Percentiles rank a stretch among this genome's conserved stretches.
These are phyloP conservation scores for Axilococcus clingmanii DNA, from an alignment of 139 green algal species.

Conservation along the genomic window DNA sequence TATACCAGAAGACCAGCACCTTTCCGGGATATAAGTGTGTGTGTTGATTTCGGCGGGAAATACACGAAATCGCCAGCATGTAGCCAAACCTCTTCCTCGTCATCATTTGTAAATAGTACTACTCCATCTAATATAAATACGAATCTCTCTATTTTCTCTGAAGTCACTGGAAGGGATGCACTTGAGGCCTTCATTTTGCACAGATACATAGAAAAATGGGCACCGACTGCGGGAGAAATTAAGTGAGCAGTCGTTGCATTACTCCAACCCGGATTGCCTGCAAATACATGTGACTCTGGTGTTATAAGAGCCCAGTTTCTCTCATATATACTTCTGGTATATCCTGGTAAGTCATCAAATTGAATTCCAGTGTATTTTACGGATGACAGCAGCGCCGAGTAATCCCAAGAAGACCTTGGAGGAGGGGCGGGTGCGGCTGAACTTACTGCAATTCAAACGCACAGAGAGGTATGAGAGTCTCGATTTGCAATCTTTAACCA, in stretches of 20 bases:
- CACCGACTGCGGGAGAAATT: constrained; percentile 60
- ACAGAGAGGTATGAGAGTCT: no score
- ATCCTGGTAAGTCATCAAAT: constrained; percentile 74
- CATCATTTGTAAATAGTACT: constrained; percentile 14
- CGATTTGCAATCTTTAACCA: no score
- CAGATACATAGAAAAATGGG: constrained; percentile 87
- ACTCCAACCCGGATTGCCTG: constrained; percentile 16
- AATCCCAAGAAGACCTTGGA: constrained; percentile 26
- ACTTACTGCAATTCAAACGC: no score
- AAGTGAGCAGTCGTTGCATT: constrained; percentile 58
- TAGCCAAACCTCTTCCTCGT: constrained; percentile 22
- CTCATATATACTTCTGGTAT: constrained; percentile 68
- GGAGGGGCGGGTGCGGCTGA: no score
- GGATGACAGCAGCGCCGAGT: constrained; percentile 14
- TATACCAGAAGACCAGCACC: constrained; percentile 64
- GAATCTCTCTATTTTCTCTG: constrained; percentile 53
- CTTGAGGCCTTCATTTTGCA: constrained; percentile 42
- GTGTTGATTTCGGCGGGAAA: constrained; percentile 42
- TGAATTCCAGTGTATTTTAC: constrained; percentile 11
- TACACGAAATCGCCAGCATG: constrained; percentile 61
- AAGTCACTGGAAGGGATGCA: constrained; percentile 8
- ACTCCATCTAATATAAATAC: constrained; percentile 68
- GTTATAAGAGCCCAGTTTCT: constrained; percentile 82
- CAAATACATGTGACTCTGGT: constrained; percentile 73
- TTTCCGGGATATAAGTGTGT: background rate